phyloP scores from a whole-genome alignment of 495 filamentous ascomycete species.

The Aspergillus steynii region DNA sequence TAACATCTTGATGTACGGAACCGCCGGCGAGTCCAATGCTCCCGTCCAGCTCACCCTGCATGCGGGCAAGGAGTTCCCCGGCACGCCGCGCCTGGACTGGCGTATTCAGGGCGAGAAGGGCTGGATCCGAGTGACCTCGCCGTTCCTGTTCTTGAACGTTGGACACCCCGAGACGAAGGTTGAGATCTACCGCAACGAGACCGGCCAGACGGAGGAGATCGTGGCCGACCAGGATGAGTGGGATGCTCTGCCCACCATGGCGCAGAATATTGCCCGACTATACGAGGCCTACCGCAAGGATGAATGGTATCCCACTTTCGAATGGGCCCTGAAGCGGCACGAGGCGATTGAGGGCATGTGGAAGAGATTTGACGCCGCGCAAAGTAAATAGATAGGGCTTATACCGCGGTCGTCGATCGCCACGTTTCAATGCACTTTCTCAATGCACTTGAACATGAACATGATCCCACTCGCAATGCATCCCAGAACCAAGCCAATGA shows the following conservation, averaged over 20 bases:
- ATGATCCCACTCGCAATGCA: background rate
- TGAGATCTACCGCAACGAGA: slow-evolving; percentile 4
- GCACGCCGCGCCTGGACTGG: slow-evolving; percentile 10
- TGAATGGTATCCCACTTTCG: slow-evolving; percentile 9
- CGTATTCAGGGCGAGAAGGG: slow-evolving; percentile 11
- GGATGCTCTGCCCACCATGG: slow-evolving; percentile 5
- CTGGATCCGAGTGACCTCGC: slow-evolving; percentile 9
- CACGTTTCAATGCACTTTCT: background rate
- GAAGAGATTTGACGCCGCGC: slow-evolving; percentile 4
- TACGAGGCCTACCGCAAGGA: slow-evolving; percentile 11
- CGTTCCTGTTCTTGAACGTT: slow-evolving; percentile 4
- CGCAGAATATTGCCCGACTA: slow-evolving; percentile 11
- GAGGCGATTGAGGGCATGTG: slow-evolving; percentile 9
- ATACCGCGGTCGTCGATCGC: background rate
- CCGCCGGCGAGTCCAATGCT: background rate
- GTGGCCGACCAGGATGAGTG: background rate
- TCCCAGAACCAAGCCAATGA: too few species aligned
- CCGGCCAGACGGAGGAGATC: slow-evolving; percentile 2
- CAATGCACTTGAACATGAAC: background rate
- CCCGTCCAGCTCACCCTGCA: slow-evolving; percentile 4
- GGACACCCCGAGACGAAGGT: slow-evolving; percentile 8
- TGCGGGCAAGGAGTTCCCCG: slow-evolving; percentile 10
- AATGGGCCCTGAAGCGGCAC: slow-evolving; percentile 8
- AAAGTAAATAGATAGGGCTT: background rate
- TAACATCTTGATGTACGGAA: slow-evolving; percentile 2